phyloP scores from a whole-genome alignment of 768 basidiomycete genomes.

The Termitomyces sp. region DNA sequence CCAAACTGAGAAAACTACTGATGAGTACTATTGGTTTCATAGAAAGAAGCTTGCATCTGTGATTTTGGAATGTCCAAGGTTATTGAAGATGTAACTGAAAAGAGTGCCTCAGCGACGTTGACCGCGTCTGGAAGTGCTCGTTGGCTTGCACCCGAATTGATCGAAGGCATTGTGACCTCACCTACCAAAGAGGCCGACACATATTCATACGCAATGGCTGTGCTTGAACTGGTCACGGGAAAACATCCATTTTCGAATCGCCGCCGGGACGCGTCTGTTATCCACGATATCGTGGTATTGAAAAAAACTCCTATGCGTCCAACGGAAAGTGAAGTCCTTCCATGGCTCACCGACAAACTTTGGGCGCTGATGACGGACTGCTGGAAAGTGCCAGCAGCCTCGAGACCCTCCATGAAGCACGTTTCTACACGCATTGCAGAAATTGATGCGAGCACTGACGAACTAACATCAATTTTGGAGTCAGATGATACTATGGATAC shows the following conservation, averaged over 20 bases:
- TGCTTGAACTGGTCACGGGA: conserved; percentile 51
- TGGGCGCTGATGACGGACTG: conserved; percentile 43
- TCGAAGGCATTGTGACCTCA: conserved; percentile 32
- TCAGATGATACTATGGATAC: conserved; percentile 10
- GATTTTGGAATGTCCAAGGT: conserved; percentile 64
- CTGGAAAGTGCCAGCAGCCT: conserved; percentile 34
- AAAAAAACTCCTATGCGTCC: conserved; percentile 39
- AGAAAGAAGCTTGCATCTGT: conserved; percentile 52
- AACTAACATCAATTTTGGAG: conserved; percentile 3
- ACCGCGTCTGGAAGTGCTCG: conserved; percentile 44
- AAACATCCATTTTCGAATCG: conserved; percentile 46
- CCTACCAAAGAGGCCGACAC: conserved; percentile 46
- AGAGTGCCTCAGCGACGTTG: conserved; percentile 37
- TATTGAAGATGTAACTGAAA: conserved; percentile 52
- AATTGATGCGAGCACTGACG: conserved; percentile 11
- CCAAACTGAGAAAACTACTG: not conserved
- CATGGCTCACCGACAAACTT: conserved; percentile 39
- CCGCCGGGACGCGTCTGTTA: conserved; percentile 44
- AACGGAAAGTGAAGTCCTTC: conserved; percentile 19
- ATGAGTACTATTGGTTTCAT: not conserved
- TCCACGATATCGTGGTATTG: conserved; percentile 34
- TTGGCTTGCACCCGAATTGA: conserved; percentile 60
- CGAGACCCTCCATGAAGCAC: conserved; percentile 35
- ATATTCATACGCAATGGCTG: conserved; percentile 57
- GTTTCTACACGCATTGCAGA: conserved; percentile 23